Evolutionary conservation across 257 asterid genomes (phyloP), one percentile per base, ranked within the genome.

Genomic region (Solanum ossicruentum): DNA sequence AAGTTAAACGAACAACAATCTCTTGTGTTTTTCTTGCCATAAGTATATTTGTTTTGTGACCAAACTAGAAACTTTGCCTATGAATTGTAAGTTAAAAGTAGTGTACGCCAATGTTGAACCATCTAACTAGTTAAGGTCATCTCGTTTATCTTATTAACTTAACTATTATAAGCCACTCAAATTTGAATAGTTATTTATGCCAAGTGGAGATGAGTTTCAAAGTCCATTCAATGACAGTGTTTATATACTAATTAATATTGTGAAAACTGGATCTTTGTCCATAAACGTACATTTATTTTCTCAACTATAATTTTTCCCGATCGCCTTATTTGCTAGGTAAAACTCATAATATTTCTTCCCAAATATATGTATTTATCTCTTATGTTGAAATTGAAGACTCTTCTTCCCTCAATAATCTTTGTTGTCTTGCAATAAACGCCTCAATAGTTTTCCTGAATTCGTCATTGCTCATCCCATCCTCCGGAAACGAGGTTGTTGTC

Each of bases 401-500:
- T 20, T 93, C 94, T 87, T 95, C 99, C 92, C 94, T 91, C 89
- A 93, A 77, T 85, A 49, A 56, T 92, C 92, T 90, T 88, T 93
- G 98, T 84, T 92, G 97, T 77, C 95, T 90, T 39, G 97, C 95
- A 63, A 94, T 95, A 56, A 93, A 95, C 10, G 93, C 97, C 86
- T 95, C 98, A 54, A 95, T 92, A 15, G 89, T 92, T 0, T 83
- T 88, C 57, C 96, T 92, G 89, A 95, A 95, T 57, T 94, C 98
- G 49, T 92, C 98, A 65, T 88, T 79, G 86, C 94, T 93, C 96
- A 94, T 89, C 85, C 87, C 89, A 45, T 94, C 97, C 87, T 89
- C 92, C 49, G 41, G 69, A 83, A 4, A 86, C 54, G 32, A 11
- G 28, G 8, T 23, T 3, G 23, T 86, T 39, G 79, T 83, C 75